These are phyloP conservation scores for Drechslerella dactyloides DNA, from an alignment of 2,329 filamentous ascomycete genomes.

Conservation along the genomic window DNA sequence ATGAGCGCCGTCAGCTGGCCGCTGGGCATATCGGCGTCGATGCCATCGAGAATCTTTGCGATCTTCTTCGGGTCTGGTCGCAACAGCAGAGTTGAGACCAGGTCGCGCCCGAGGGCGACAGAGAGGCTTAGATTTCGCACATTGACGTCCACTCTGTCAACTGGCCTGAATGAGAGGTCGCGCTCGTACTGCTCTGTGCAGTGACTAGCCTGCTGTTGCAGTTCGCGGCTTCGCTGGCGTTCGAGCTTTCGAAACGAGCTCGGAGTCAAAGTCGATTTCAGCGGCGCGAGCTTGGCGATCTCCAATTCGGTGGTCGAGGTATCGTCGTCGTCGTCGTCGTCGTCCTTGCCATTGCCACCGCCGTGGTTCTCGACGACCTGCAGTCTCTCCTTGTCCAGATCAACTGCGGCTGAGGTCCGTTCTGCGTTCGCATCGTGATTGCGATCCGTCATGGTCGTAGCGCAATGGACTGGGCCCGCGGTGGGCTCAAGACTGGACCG, in stretches of 20 bases:
- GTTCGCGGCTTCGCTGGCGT: conserved; percentile 12
- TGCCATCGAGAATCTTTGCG: conserved; percentile 65
- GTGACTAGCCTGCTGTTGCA: conserved; percentile 21
- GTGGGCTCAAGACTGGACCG: neutral
- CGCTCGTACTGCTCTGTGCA: conserved; percentile 23
- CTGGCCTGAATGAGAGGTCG: conserved; percentile 43
- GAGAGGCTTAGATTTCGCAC: conserved; percentile 52
- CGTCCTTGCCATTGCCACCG: no score
- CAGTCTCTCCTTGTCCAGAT: conserved; percentile 15
- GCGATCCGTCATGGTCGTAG: conserved; percentile 5
- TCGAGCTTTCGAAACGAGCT: conserved; percentile 30
- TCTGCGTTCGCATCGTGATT: conserved; percentile 1
- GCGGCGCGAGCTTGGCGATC: conserved; percentile 26
- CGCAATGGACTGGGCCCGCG: conserved; percentile 4
- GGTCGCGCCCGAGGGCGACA: conserved; percentile 56
- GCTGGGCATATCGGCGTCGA: conserved; percentile 69
- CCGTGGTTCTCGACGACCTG: neutral
- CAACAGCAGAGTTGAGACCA: conserved; percentile 14
- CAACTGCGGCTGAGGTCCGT: neutral
- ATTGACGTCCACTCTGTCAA: conserved; percentile 50
- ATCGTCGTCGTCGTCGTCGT: conserved; percentile 1
- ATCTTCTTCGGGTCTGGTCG: conserved; percentile 20
- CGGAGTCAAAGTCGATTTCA: conserved; percentile 26
- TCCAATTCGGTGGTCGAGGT: conserved; percentile 18
- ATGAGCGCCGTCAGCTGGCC: conserved; percentile 77